Base-by-base conservation (phyloP, 176 grass and related monocot genomes). In the Puya raimondii region DNA sequence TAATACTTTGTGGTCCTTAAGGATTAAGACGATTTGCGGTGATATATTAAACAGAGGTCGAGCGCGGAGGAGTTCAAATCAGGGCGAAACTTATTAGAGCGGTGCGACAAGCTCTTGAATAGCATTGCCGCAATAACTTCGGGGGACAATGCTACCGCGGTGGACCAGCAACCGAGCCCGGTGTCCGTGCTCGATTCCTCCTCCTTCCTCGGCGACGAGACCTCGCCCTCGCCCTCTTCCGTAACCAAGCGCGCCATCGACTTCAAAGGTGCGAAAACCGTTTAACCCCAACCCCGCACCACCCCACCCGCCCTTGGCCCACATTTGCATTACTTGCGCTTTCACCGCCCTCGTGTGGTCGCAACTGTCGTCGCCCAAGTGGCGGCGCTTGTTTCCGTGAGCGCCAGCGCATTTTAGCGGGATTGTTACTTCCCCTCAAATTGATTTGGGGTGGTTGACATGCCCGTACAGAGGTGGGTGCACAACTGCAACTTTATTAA, bases 61-160 rank as follows among this genome's bases (percentile, higher is more conserved):
- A 74, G 51, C 17, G 82, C 63, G 53, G 82, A 49, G 26, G 74
- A 80, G 15, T 52, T 27, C 56, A 57, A 20, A 47, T 73, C 75
- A 10, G 92, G 82, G 10, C 48, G 76, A 4, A 69, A 80, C 42
- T 79, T 96, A 23, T 72, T 99, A 0, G 87, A 99, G 74, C 82
- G 95, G 17, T 94, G 95, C 70, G 90, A 84, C 66, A 90, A 86
- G 76, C 76, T 99, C 1, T 66, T 99, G 67, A 87, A 68, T 67
- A 94, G 85, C 78, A 99, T 99, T 72, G 77, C 86, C 8, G 87
- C 90, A 17, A 85, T 99, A 63, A 93, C 95, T 6, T 59, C 73
- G 63, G 50, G 61, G 68, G 80, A 81, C 51, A 77, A 85, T 3
- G 80, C 65, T 3, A 6, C 74, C 10, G 66, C 64, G 0, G 0